These are phyloP conservation scores for Dictyostelium purpureum DNA, from an alignment of 78 protist species.

Conservation along the genomic window DNA sequence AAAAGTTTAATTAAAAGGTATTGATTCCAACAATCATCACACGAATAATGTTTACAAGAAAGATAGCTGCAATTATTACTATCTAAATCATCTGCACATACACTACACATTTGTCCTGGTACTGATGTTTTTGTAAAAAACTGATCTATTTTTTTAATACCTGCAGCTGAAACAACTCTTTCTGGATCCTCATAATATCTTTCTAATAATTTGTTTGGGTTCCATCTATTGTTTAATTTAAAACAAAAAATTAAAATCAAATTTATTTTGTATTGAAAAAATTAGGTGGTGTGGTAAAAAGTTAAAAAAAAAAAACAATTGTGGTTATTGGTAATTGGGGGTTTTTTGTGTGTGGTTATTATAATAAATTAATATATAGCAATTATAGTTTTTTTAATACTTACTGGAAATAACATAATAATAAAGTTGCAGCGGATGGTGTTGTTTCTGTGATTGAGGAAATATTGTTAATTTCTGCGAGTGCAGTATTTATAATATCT, in stretches of 20 bases:
- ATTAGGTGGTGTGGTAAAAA: not conserved
- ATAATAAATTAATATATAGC: too few relatives aligned
- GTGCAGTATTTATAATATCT: conserved; percentile 30
- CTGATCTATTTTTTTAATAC: conserved; percentile 35
- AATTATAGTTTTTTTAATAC: not conserved
- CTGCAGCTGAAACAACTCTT: conserved; percentile 7
- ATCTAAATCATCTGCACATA: conserved; percentile 46
- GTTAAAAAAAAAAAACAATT: not conserved
- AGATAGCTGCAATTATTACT: conserved; percentile 18
- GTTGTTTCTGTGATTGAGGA: conserved; percentile 38
- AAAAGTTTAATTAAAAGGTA: conserved; percentile 20
- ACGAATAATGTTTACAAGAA: conserved; percentile 66
- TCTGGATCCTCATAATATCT: conserved; percentile 70
- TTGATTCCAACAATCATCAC: conserved; percentile 58
- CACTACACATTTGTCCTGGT: conserved; percentile 15
- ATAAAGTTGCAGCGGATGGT: conserved; percentile 59
- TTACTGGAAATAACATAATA: conserved; percentile 40
- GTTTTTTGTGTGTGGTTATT: not conserved
- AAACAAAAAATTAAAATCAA: not conserved
- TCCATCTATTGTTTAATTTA: conserved; percentile 34
- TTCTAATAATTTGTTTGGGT: conserved; percentile 51
- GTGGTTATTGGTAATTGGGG: not conserved
- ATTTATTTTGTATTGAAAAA: not conserved
- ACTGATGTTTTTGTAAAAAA: not conserved
- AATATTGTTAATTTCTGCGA: conserved; percentile 42